A percentile compares a stretch with the other conserved stretches of the same genome.
Conservation (phyloP, 129 eudicot genomes). For the Ambrosia trifida region DNA sequence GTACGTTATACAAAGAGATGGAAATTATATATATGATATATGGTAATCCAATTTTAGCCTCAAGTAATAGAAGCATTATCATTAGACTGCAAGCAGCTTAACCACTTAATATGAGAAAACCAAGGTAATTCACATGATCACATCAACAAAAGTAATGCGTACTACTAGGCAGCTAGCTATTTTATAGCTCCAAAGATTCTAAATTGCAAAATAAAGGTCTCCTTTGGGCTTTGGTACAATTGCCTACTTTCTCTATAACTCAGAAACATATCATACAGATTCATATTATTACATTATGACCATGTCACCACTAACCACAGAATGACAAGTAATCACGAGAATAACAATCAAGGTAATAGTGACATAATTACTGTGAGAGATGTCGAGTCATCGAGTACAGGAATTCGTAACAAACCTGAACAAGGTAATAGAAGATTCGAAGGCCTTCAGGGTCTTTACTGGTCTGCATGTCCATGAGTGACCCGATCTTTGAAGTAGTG, state of each 20-base stretch:
- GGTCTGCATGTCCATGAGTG: too few species aligned
- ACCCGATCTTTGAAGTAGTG: too few species aligned
- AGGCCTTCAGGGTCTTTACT: too few species aligned
- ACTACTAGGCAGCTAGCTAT: too few species aligned
- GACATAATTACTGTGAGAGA: not conserved
- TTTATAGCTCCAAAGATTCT: too few species aligned
- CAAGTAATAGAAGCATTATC: not conserved
- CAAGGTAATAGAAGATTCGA: too few species aligned
- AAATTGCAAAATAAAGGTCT: not conserved
- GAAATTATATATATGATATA: not conserved
- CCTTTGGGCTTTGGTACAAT: too few species aligned
- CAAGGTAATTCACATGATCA: not conserved
- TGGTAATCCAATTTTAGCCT: not conserved
- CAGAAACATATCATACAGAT: not conserved
- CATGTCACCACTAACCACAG: not conserved
- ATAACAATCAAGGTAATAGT: not conserved
- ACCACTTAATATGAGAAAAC: not conserved
- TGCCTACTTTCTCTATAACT: not conserved
- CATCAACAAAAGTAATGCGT: not conserved
- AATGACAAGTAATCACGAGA: slow-evolving; percentile 10
- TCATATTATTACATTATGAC: not conserved
- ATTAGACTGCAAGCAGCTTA: slow-evolving; percentile 10
- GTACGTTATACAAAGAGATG: not conserved
- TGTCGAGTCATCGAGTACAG: not conserved
- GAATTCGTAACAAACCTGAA: slow-evolving; percentile 62